Evolutionary conservation across 2,329 filamentous ascomycete species (phyloP), one percentile per base, ranked within the genome.

Genomic region (Emydomyces testavorans): DNA sequence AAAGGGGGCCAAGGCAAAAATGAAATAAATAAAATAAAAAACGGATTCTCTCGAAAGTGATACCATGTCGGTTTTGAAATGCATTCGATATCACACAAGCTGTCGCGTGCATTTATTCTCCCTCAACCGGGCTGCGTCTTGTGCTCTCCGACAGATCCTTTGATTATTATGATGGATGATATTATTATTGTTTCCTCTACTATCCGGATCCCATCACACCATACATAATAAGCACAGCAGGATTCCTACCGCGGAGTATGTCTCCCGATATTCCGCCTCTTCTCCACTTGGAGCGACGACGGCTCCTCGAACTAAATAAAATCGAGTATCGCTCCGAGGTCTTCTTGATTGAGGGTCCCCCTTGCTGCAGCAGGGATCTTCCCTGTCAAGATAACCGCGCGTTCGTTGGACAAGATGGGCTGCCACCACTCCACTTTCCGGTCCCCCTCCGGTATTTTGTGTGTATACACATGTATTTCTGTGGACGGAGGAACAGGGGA

Each of bases 361-460:
- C 28, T 28, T 15, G 21, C 13, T 8, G 8, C 13, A 32, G 10
- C 45, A 47, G 28, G 45, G 36, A 16, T 34, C 3, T 4, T 10
- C 35, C 35, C 36, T 47, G 45, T 16, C 26, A 21, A 15, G 6
- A 40, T 20, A 40, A 39, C 45, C 36, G 45, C 45, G 45, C 37
- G 35, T 29, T 20, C 35, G 16, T 5, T 47, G 35, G 15, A n/a
- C 23, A 8, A 16, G 15, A 40, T 47, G 29, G 35, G n/a, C n/a
- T 36, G 45, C 45, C 45, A 47, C 45, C 18, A 10, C 31, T 20
- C 45, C 45, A 47, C 45, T 47, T 47, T 47, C 45, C 45, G 45
- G 21, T 40, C 13, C 1, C 28, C 24, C 32, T 47, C 45, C 45
- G 45, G 13, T 6, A 11, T 11, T 11, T 11, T 21, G 21, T 21